A percentile compares a stretch with the other conserved stretches of the same genome.
phyloP scores from a whole-genome alignment of 2,329 filamentous ascomycete genomes.

The Xylaria sp. region DNA sequence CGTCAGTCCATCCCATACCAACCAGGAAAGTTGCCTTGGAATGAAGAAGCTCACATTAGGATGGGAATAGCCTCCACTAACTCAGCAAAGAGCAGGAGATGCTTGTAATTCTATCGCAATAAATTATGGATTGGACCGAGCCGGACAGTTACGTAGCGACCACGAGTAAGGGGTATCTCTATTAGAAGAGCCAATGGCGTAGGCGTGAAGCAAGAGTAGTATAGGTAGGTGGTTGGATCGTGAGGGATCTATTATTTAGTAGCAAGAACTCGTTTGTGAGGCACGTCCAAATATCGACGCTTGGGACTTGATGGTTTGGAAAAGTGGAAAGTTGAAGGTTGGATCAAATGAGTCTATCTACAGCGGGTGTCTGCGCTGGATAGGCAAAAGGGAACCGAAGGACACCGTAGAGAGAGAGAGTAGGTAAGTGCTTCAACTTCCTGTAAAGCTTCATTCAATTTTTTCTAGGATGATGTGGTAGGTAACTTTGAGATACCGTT shows the following conservation, averaged over 20 bases:
- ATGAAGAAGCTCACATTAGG: constrained; percentile 33
- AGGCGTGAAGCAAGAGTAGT: constrained; percentile 8
- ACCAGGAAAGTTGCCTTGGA: not conserved
- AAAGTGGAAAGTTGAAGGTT: not conserved
- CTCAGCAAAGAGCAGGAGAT: constrained; percentile 56
- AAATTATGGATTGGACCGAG: constrained; percentile 13
- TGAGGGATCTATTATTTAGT: constrained; percentile 18
- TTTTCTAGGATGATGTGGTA: constrained; percentile 26
- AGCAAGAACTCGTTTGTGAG: constrained; percentile 7
- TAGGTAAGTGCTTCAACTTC: constrained; percentile 6
- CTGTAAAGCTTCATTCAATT: constrained; percentile 27
- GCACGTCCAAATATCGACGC: constrained; percentile 2
- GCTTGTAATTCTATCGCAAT: constrained; percentile 12
- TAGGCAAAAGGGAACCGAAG: constrained; percentile 8
- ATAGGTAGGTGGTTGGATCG: not conserved
- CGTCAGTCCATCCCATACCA: constrained; percentile 16
- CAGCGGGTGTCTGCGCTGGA: not conserved
- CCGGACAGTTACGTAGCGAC: not conserved
- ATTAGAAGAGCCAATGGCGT: constrained; percentile 29
- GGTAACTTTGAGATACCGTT: not conserved
- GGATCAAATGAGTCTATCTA: constrained; percentile 11
- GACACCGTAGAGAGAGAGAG: not conserved
- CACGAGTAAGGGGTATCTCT: constrained; percentile 19
- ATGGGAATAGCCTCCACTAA: constrained; percentile 50
- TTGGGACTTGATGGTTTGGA: constrained; percentile 1